Evolutionary conservation across 2,329 filamentous ascomycete species (phyloP).

Genomic region (Apiospora saccharicola): DNA sequence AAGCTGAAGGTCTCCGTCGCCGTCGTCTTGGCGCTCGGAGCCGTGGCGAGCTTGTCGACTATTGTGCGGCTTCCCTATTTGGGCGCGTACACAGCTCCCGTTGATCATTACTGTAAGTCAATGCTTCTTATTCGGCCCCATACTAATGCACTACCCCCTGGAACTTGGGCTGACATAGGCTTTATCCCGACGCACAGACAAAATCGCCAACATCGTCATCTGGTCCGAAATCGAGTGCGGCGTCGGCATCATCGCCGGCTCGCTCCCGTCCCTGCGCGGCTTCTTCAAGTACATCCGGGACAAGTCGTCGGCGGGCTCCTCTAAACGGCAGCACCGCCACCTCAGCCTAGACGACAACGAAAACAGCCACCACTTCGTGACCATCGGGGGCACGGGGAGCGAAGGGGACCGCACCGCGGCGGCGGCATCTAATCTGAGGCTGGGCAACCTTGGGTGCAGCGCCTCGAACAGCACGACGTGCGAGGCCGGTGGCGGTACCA

Average conservation of each 20-base stretch:
- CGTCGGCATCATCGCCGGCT: constrained; percentile 39
- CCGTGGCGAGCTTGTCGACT: constrained; percentile 30
- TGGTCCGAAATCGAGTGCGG: constrained; percentile 39
- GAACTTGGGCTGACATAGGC: neutral
- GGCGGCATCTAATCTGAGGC: neutral
- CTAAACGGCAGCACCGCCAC: neutral
- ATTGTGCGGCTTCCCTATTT: constrained; percentile 24
- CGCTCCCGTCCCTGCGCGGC: constrained; percentile 37
- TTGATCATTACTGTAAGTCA: constrained; percentile 15
- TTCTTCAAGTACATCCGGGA: constrained; percentile 32
- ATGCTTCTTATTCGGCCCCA: no score
- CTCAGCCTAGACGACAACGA: neutral
- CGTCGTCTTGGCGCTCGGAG: constrained; percentile 51
- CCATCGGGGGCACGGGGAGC: constrained; percentile 19
- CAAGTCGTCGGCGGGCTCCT: neutral
- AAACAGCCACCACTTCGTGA: neutral
- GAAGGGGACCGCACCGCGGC: neutral
- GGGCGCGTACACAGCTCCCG: neutral
- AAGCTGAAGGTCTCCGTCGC: constrained; percentile 53
- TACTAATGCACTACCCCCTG: no score
- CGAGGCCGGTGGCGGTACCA: neutral
- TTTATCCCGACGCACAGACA: neutral
- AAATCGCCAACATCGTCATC: constrained; percentile 32
- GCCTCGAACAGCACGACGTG: neutral
- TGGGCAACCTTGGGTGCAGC: constrained; percentile 1